phyloP scores from a whole-genome alignment of 148 eudicot genomes.

The Simmondsia chinensis region DNA sequence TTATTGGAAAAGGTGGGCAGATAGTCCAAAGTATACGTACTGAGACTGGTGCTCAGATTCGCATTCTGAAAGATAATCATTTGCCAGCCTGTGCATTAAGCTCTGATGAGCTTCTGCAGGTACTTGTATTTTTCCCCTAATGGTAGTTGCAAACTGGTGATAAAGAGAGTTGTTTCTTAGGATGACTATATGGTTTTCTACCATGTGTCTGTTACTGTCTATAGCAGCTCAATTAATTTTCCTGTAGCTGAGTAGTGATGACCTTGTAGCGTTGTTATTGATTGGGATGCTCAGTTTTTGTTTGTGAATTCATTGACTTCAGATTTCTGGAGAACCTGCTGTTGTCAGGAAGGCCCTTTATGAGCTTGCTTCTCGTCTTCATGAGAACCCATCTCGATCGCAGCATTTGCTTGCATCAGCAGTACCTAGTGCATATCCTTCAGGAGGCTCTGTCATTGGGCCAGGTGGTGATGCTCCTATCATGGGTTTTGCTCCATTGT shows the following conservation, averaged over 20 bases:
- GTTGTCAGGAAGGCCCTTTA: slow-evolving; percentile 74
- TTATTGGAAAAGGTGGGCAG: slow-evolving; percentile 97
- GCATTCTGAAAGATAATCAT: slow-evolving; percentile 84
- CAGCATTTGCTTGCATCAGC: slow-evolving; percentile 81
- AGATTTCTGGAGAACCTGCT: slow-evolving; percentile 80
- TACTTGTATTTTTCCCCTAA: slow-evolving; percentile 8
- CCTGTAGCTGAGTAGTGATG: too few relatives aligned
- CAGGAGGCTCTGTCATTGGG: slow-evolving; percentile 64
- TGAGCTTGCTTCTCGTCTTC: slow-evolving; percentile 79
- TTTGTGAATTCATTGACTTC: slow-evolving; percentile 1
- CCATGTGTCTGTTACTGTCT: too few relatives aligned
- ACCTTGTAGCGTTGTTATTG: too few relatives aligned
- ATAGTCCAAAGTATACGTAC: slow-evolving; percentile 77
- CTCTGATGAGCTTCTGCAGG: slow-evolving; percentile 96
- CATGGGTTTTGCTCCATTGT: slow-evolving; percentile 70
- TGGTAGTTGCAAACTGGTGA: too few relatives aligned
- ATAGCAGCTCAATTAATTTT: too few relatives aligned
- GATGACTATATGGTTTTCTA: too few relatives aligned
- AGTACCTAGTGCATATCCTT: slow-evolving; percentile 42
- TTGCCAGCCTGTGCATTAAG: slow-evolving; percentile 84
- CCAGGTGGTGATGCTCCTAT: slow-evolving; percentile 54
- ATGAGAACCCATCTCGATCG: slow-evolving; percentile 89
- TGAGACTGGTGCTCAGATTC: slow-evolving; percentile 90
- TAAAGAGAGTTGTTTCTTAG: too few relatives aligned
- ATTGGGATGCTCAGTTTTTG: not conserved